phyloP scores from a whole-genome alignment of 805 yeast genomes.

The Groenewaldozyma salmanticensis region DNA sequence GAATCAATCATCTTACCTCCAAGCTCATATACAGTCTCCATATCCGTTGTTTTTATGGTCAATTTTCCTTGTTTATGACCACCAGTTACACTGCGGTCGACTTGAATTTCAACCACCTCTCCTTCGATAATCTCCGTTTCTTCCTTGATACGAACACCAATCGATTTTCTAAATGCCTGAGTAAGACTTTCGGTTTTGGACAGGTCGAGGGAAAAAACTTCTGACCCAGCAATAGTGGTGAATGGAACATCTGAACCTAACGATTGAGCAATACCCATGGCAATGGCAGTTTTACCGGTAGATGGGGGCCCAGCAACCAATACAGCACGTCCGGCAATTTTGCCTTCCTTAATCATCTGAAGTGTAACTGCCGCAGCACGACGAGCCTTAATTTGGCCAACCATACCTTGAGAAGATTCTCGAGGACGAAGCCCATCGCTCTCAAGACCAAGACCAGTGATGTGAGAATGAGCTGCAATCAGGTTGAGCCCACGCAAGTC shows the following conservation, averaged over 20 bases:
- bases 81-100: conserved; percentile 87
- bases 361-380: conserved; percentile 91
- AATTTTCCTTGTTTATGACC: conserved; percentile 98
- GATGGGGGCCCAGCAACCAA: conserved; percentile 97
- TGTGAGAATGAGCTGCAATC: conserved; percentile 97
- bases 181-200: conserved; percentile 94
- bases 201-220: conserved; percentile 82
- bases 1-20: conserved; percentile 94
- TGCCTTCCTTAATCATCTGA: conserved; percentile 87
- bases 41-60: conserved; percentile 93
- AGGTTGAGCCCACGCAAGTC: conserved; percentile 58
- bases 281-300: conserved; percentile 97
- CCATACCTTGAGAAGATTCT: conserved; percentile 86
- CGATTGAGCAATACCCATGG: conserved; percentile 61
- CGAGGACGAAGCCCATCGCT: conserved; percentile 72
- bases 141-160: conserved; percentile 91
- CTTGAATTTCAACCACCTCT: conserved; percentile 95
- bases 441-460: conserved; percentile 93
- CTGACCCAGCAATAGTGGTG: conserved; percentile 91
- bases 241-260: conserved; percentile 76
- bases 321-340: conserved; percentile 95
- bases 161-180: conserved; percentile 91
- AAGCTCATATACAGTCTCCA: conserved; percentile 95
- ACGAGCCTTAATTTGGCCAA: conserved; percentile 91
- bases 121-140: conserved; percentile 98